Evolutionary conservation across 805 yeast species (phyloP), one percentile per base, ranked within the genome.

Genomic region (Metschnikowia sp.): DNA sequence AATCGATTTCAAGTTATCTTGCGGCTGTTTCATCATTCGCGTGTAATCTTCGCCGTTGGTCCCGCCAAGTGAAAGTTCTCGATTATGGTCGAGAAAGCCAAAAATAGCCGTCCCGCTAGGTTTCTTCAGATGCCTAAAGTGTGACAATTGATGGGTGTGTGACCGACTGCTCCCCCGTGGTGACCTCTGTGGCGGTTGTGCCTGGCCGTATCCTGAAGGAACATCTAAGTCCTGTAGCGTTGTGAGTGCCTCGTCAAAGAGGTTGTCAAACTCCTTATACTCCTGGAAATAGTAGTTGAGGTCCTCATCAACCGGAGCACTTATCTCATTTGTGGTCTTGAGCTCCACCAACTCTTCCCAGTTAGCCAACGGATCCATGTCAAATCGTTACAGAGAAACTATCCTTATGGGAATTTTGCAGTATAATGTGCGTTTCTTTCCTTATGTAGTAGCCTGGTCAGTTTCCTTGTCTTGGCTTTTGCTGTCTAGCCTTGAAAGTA

Each of bases 81-180:
- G 78, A 49, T 76, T 75, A 61, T 86, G 91, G 39, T 80, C 82
- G 8, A 75, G 68, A 54, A 78, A 86, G 0, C 95, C 95, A 64
- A 86, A 86, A 28, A 86, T 86, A 2, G 87, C 92, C 4, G 92
- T 84, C 11, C 95, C 95, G 68, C 90, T 84, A 15, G 79, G 72
- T 48, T 81, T 80, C 53, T 88, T 77, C 44, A 76, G 65, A 60
- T 86, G 92, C 30, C 55, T 52, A 31, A 48, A 42, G 36, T 57
- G 44, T 45, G 56, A 47, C 55, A 33, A 39, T 48, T 39, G 39
- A 42, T 36, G 57, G 47, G 37, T 40, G 47, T 53, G 57, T 47
- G 38, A 44, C 43, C 50, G 50, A 8, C 32, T 33, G 32, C 33
- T 42, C 15, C 44, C 42, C 15, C 33, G 43, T 18, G 46, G 48